Base-by-base conservation (phyloP, 2,329 filamentous ascomycete genomes). In the Parastagonospora nodorum region DNA sequence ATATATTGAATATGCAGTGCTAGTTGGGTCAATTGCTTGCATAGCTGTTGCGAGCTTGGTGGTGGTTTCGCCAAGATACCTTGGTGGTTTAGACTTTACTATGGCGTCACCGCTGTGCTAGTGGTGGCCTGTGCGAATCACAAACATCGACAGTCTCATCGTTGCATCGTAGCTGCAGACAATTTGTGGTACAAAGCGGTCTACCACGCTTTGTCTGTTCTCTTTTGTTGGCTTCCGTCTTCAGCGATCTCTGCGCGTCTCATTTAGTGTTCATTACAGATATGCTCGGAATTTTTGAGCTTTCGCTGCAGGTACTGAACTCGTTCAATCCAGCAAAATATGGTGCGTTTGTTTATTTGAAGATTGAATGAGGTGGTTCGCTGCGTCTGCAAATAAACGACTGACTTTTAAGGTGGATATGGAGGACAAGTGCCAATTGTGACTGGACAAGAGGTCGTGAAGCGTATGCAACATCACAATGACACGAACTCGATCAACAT, bases 261-360 rank as follows among this genome's bases (percentile, higher is more conserved):
- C 5, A 24, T 24, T 33, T 33, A 11, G 6, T 33, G 32, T 33
- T 7, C 33, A 9, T 41, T 32, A 33, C 50, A 57, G 41, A 35
- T 48, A 66, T 66, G 63, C 61, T 55, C 45, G 63, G 63, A 30
- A 49, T 66, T 7, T 41, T 65, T 29, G 61, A 63, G 54, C 55
- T 65, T 32, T 63, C 63, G 10, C 40, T 66, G 45, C 61, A 65
- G 55, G 57, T 65, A 11, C 55, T 66, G 46, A 57, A 57, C 39
- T 60, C 57, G 10, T 51, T 62, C 30, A 48, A 51, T 42, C 57
- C 52, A 24, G 52, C 50, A 27, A 51, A 42, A 45, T 55, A 55
- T 47, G 55, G 63, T 66, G 48, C 42, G 61, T 53, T 33, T 32
- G 35, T 40, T 14, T 15, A 8, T 39, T 27, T 39, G 10, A 16